Conservation (phyloP, 305 asterid species). For the Fraxinus ornus region DNA sequence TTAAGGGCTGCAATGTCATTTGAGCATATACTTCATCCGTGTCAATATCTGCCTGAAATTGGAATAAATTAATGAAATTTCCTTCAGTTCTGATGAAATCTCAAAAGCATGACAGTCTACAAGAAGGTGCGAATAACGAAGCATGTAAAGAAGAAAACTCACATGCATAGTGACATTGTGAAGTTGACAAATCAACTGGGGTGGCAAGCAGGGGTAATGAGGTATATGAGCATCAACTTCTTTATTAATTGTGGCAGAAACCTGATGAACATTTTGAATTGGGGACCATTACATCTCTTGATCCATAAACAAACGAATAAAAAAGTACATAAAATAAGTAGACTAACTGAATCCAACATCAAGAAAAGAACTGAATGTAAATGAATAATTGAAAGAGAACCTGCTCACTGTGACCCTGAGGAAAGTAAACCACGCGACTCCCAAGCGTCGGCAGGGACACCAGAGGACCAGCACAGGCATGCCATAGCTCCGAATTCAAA, state of each 20-base stretch:
- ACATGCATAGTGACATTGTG: conserved; percentile 98
- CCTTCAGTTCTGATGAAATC: conserved; percentile 4
- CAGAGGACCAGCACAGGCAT: conserved; percentile 99
- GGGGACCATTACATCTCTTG: conserved; percentile 29
- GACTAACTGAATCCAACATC: conserved; percentile 1
- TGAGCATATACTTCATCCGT: conserved; percentile 97
- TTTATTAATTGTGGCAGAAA: conserved; percentile 87
- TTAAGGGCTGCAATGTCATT: conserved; percentile 94
- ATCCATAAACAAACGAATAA: neutral
- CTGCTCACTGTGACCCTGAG: conserved; percentile 99
- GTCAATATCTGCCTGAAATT: conserved; percentile 89
- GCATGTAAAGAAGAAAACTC: conserved; percentile 38
- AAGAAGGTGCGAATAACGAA: conserved; percentile 16
- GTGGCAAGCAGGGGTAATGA: conserved; percentile 81
- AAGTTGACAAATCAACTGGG: conserved; percentile 95
- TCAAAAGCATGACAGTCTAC: conserved; percentile 16
- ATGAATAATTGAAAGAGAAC: conserved; percentile 33
- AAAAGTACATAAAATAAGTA: neutral
- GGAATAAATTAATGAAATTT: conserved; percentile 21
- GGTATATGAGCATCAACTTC: conserved; percentile 94
- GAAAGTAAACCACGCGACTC: conserved; percentile 83
- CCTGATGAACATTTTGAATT: conserved; percentile 51
- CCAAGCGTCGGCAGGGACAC: conserved; percentile 84
- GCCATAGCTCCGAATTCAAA: conserved; percentile 98
- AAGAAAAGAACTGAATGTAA: conserved; percentile 9